A percentile compares a stretch with the other conserved stretches of the same genome.
These are phyloP conservation scores for Dryadomyces quercivorus DNA, from an alignment of 2,329 filamentous ascomycete species.

Conservation along the genomic window DNA sequence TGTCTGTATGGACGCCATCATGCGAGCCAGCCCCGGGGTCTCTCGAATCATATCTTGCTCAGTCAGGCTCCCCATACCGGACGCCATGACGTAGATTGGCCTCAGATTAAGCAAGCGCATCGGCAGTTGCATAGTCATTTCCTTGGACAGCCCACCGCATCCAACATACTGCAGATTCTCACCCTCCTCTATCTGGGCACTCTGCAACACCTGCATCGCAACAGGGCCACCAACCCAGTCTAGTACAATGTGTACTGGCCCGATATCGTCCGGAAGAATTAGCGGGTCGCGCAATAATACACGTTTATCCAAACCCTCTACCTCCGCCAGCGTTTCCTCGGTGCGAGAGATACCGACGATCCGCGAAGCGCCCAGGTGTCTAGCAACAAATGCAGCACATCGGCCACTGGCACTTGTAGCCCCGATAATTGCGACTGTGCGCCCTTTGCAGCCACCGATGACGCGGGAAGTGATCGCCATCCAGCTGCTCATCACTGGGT, in stretches of 20 bases:
- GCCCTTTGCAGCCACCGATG: background rate
- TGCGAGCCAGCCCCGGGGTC: background rate
- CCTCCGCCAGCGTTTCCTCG: background rate
- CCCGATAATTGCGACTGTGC: background rate
- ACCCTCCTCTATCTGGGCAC: background rate
- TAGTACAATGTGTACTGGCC: background rate
- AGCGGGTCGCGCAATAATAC: background rate
- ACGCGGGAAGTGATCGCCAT: background rate
- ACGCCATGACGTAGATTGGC: background rate
- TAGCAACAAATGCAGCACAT: background rate
- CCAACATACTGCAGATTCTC: background rate
- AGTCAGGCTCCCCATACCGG: background rate
- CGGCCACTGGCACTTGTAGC: background rate
- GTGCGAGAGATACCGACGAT: background rate
- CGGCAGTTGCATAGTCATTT: background rate
- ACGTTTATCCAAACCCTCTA: background rate
- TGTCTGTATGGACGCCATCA: background rate
- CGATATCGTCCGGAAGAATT: background rate
- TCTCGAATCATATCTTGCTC: background rate
- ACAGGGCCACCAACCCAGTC: background rate
- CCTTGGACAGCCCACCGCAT: background rate
- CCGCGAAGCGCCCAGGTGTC: background rate
- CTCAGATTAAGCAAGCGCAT: background rate
- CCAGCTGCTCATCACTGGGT: background rate
- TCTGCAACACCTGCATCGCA: background rate